phyloP scores from a whole-genome alignment of 352 stramenopile species.

The Globisporangium ultimum region DNA sequence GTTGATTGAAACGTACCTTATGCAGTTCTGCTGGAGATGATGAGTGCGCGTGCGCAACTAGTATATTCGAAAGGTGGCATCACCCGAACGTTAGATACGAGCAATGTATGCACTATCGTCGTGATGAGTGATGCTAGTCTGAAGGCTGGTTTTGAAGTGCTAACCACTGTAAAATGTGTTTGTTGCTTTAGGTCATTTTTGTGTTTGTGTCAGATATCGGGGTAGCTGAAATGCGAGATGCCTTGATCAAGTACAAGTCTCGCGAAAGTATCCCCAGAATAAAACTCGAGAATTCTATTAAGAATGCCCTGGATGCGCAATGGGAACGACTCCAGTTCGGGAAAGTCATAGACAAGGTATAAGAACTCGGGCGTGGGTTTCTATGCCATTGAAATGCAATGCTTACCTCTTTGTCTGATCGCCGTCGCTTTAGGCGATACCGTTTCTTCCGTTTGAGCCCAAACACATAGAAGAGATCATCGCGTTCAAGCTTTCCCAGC shows the following conservation, averaged over 20 bases:
- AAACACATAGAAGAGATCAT: constrained; percentile 79
- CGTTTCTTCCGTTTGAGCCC: constrained; percentile 88
- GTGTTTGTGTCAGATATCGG: constrained; percentile 89
- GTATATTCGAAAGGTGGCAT: constrained; percentile 77
- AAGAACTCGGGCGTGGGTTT: background rate
- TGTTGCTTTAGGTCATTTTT: constrained; percentile 70
- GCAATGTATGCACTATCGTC: constrained; percentile 42
- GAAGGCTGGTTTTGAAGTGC: background rate
- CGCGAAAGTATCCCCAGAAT: constrained; percentile 58
- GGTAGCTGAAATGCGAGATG: constrained; percentile 77
- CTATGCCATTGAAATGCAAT: no score
- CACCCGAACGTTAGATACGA: constrained; percentile 65
- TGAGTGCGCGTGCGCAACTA: constrained; percentile 66
- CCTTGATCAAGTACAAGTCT: constrained; percentile 82
- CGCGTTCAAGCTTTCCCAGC: constrained; percentile 66
- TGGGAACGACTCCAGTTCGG: constrained; percentile 88
- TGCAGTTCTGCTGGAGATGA: constrained; percentile 69
- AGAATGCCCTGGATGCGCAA: constrained; percentile 74
- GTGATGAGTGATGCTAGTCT: background rate
- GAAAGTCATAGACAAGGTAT: constrained; percentile 86
- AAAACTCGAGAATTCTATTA: constrained; percentile 73
- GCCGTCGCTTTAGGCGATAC: constrained; percentile 55
- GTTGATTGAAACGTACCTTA: background rate
- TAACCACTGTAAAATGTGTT: background rate
- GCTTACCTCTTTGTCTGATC: constrained; percentile 1